These are phyloP conservation scores for Capsella rubella DNA, from an alignment of 441 rosid species.

Conservation along the genomic window DNA sequence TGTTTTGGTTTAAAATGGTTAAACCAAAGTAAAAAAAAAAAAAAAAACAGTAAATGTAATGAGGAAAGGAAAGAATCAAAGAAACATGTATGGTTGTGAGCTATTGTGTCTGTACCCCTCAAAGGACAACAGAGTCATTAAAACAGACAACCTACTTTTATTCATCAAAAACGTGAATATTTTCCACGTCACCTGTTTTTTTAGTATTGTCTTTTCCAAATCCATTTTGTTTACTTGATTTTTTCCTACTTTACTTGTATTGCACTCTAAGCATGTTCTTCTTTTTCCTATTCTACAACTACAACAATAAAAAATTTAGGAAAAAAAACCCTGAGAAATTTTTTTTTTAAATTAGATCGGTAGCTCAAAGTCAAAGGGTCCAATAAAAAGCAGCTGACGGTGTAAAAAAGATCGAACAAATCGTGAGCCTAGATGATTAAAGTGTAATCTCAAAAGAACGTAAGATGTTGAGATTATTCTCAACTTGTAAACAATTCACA, in stretches of 20 bases:
- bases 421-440: constrained; percentile 30
- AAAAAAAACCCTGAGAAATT: neutral
- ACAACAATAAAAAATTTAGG: neutral
- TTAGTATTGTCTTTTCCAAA: constrained; percentile 4
- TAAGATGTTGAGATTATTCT: neutral
- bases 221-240: constrained; percentile 21
- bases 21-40: neutral
- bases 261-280: constrained; percentile 60
- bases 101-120: constrained; percentile 25
- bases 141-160: constrained; percentile 45
- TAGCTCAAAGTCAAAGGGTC: constrained; percentile 43
- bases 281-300: constrained; percentile 33
- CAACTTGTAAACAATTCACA: constrained; percentile 1
- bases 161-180: constrained; percentile 39
- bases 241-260: constrained; percentile 55
- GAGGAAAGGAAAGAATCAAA: constrained; percentile 17
- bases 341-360: neutral
- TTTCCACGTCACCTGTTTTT: constrained; percentile 35
- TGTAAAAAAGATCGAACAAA: constrained; percentile 31
- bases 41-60: neutral
- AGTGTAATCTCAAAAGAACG: constrained; percentile 29
- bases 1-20: neutral
- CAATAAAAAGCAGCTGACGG: constrained; percentile 24
- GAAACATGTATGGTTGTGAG: constrained; percentile 6
- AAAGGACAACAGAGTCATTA: constrained; percentile 42